phyloP scores from a whole-genome alignment of 1,139 yeast species.

The Yarrowia galli region DNA sequence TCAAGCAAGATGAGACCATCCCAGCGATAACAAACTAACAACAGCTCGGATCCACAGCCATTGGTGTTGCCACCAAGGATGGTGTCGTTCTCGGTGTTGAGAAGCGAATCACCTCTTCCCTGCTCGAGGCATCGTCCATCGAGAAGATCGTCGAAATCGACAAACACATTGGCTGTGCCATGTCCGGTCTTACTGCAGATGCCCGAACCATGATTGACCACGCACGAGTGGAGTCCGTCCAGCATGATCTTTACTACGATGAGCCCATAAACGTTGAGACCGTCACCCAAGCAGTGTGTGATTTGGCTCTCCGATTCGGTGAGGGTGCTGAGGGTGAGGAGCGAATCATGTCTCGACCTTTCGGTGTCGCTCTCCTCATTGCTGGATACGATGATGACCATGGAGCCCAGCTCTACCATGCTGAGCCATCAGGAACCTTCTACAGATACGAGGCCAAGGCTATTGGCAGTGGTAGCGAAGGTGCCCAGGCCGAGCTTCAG shows the following conservation, averaged over 20 bases:
- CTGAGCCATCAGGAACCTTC: conserved; percentile 99
- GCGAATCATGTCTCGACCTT: conserved; percentile 97
- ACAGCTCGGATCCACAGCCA: conserved; percentile 91
- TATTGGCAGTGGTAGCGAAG: conserved; percentile 98
- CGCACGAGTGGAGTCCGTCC: conserved; percentile 87
- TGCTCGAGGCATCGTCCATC: conserved; percentile 89
- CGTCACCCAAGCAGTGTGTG: conserved; percentile 95
- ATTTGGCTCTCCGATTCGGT: conserved; percentile 94
- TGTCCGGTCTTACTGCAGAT: conserved; percentile 98
- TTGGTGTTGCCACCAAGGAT: conserved; percentile 95
- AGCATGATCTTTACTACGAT: conserved; percentile 88
- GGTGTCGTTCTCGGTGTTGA: conserved; percentile 97
- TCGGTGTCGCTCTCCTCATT: conserved; percentile 95
- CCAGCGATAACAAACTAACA: background rate
- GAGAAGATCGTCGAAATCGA: conserved; percentile 97
- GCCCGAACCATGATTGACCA: conserved; percentile 99
- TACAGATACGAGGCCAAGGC: conserved; percentile 98
- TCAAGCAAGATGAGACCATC: background rate
- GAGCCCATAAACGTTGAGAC: conserved; percentile 94
- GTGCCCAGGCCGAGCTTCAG: conserved; percentile 97
- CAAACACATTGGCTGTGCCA: conserved; percentile 94
- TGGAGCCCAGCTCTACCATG: conserved; percentile 95
- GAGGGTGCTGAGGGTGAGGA: conserved; percentile 99
- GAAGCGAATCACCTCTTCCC: conserved; percentile 91
- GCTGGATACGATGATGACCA: conserved; percentile 90